phyloP scores from a whole-genome alignment of 2,329 filamentous ascomycete genomes.

The Passalora sequoiae region DNA sequence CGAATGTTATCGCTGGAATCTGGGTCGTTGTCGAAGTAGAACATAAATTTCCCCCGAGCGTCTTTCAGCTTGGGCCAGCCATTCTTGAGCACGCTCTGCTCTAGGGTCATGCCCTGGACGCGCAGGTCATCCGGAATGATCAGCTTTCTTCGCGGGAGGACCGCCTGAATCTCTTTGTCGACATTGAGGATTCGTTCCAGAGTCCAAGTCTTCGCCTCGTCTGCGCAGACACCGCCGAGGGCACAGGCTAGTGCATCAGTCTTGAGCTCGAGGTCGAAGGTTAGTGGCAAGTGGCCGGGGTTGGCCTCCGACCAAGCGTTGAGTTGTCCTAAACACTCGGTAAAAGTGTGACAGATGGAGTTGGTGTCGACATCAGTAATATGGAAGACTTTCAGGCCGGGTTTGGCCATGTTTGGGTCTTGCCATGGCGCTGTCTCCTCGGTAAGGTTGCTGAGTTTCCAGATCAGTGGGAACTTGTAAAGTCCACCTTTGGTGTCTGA shows the following conservation, averaged over 20 bases:
- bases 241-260: slow-evolving; percentile 35
- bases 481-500: slow-evolving; percentile 47
- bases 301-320: slow-evolving; percentile 44
- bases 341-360: slow-evolving; percentile 44
- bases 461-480: slow-evolving; percentile 44
- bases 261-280: slow-evolving; percentile 50
- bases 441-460: slow-evolving; percentile 38
- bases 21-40: slow-evolving; percentile 50
- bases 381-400: slow-evolving; percentile 49
- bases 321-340: slow-evolving; percentile 41
- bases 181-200: slow-evolving; percentile 41
- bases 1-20: slow-evolving; percentile 33
- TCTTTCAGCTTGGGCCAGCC: slow-evolving; percentile 48
- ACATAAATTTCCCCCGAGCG: slow-evolving; percentile 45
- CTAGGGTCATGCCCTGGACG: slow-evolving; percentile 39
- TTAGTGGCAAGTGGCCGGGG: slow-evolving; percentile 43
- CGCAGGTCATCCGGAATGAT: slow-evolving; percentile 48
- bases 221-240: slow-evolving; percentile 36
- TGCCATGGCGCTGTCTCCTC: slow-evolving; percentile 35
- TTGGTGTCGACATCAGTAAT: slow-evolving; percentile 48
- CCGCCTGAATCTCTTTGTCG: slow-evolving; percentile 45
- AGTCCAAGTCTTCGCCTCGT: slow-evolving; percentile 43
- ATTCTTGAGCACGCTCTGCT: slow-evolving; percentile 42
- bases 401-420: slow-evolving; percentile 37
- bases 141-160: slow-evolving; percentile 39